Evolutionary conservation across 2,329 filamentous ascomycete species (phyloP), one percentile per base, ranked within the genome.

Genomic region (Monosporascus ibericus): DNA sequence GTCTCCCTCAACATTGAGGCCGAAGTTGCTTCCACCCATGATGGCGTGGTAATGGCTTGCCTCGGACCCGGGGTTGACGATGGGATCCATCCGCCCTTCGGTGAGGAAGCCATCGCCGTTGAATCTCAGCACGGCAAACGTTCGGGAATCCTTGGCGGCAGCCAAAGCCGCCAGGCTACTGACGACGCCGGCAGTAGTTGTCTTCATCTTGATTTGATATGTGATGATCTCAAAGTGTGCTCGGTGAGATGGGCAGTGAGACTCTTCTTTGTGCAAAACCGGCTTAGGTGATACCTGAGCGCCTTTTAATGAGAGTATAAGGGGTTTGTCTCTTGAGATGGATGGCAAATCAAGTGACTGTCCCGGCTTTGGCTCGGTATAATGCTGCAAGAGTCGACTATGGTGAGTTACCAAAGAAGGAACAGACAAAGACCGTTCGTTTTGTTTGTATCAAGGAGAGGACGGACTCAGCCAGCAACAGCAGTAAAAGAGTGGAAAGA

Each of bases 61-160:
- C 15, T 79, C 64, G 11, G 60, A 54, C 20, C 86, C 86, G 15
- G 86, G 85, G 53, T 65, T 76, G 55, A 90, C 74, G 57, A 91
- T 84, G 51, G 88, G 87, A 61, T 92, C 88, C 44, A 80, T 68
- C 44, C 79, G 81, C 63, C 81, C 81, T 48, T 76, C 73, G 48
- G 79, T 80, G 60, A 85, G 75, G 61, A 85, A 80, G 42, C 79
- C 76, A 59, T 82, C 75, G 63, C 84, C 85, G 65, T 82, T 81
- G 75, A 90, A 89, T 63, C 80, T 84, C 65, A 88, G 79, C 65
- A 89, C 87, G 50, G 85, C 85, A 61, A 87, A 82, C 44, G 82
- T 82, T 52, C 78, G 73, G 4, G 57, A 47, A 48, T 72, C 63
- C 60, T 78, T 75, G 58, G 71, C 74, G 63, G 55, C 71, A 36